A percentile compares a stretch with the other conserved stretches of the same genome.
Evolutionary conservation across 2,329 filamentous ascomycete species (phyloP).

Genomic region (Stachybotrys chlorohalonatus): DNA sequence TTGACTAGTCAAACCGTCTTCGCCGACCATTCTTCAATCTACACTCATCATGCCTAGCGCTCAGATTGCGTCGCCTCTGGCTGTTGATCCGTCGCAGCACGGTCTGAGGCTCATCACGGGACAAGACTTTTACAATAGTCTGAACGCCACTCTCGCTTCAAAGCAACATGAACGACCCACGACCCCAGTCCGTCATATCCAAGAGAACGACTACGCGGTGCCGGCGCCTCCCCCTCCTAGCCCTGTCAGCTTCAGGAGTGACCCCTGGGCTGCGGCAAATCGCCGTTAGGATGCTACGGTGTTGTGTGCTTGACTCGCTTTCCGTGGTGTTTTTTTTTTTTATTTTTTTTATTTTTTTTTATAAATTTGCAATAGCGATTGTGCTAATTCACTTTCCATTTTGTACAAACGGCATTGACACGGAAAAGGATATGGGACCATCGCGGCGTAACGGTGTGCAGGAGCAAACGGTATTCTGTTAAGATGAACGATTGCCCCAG

Average conservation of each 20-base stretch:
- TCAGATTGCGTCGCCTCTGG: slow-evolving; percentile 32
- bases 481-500: neutral
- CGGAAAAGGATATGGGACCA: neutral
- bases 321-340: too few species aligned
- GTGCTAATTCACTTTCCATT: neutral
- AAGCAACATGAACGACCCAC: slow-evolving; percentile 30
- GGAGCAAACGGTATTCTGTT: neutral
- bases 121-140: slow-evolving; percentile 43
- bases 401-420: neutral
- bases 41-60: slow-evolving; percentile 22
- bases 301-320: too few species aligned
- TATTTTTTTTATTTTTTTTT: too few species aligned
- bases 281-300: slow-evolving; percentile 10
- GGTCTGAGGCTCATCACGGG: slow-evolving; percentile 32
- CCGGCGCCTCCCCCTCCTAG: slow-evolving; percentile 58
- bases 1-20: neutral
- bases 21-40: neutral
- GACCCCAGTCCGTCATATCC: slow-evolving; percentile 41
- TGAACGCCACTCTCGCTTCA: slow-evolving; percentile 40
- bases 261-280: slow-evolving; percentile 40
- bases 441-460: neutral
- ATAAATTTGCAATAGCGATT: too few species aligned
- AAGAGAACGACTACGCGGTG: slow-evolving; percentile 52
- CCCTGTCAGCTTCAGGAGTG: slow-evolving; percentile 50
- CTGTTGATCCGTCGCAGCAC: slow-evolving; percentile 37